Conservation (phyloP, 2,329 filamentous ascomycete species). For the Sporothrix protearum region DNA sequence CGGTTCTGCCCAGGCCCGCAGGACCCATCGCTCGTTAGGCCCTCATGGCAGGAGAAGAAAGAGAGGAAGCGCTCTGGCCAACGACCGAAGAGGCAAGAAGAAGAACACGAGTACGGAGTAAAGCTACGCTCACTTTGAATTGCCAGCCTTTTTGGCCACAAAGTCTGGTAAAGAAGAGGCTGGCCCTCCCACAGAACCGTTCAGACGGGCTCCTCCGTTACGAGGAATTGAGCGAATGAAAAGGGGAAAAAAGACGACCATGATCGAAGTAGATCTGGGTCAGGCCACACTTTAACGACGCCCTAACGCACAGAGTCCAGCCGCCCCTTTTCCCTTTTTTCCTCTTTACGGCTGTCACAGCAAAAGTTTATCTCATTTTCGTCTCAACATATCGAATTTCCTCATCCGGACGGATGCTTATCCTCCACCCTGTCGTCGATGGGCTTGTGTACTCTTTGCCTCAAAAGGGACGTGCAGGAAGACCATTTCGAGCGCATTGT, state of each 20-base stretch:
- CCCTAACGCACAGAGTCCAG: slow-evolving; percentile 4
- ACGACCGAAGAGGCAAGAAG: background rate
- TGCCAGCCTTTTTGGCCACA: too few species aligned
- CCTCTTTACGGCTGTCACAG: background rate
- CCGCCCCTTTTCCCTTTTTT: background rate
- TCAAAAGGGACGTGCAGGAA: background rate
- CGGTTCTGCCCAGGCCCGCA: background rate
- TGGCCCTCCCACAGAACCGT: background rate
- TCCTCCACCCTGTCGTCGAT: background rate
- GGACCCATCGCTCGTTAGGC: background rate
- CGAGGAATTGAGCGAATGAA: background rate
- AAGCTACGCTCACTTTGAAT: background rate
- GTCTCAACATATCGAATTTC: background rate
- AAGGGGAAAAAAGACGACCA: background rate
- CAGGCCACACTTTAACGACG: background rate
- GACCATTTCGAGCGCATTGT: background rate
- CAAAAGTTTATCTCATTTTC: background rate
- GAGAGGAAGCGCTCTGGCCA: background rate
- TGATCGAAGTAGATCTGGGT: background rate
- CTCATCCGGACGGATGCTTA: background rate
- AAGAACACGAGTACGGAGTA: too few species aligned
- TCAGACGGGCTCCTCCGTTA: background rate
- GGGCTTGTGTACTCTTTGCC: background rate
- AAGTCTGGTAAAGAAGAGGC: background rate
- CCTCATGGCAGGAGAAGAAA: too few species aligned